Conservation (phyloP, 2,329 filamentous ascomycete species). For the Alternaria viburni region DNA sequence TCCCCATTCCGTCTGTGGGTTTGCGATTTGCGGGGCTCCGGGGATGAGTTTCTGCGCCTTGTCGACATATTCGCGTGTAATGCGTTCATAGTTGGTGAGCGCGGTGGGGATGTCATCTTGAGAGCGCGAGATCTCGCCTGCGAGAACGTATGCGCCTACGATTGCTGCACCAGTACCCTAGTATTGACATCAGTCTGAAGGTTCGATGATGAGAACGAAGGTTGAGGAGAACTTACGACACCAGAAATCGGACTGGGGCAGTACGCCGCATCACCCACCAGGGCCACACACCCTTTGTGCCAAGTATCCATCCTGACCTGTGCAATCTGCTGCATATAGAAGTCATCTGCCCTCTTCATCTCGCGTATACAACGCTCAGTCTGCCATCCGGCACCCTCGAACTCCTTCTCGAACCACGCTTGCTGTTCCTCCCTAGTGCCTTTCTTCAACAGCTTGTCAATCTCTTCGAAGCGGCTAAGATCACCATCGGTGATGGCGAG, state of each 20-base stretch:
- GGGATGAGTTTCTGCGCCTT: constrained; percentile 32
- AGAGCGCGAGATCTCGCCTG: constrained; percentile 41
- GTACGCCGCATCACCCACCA: constrained; percentile 51
- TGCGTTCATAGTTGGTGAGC: constrained; percentile 29
- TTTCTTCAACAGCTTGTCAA: constrained; percentile 19
- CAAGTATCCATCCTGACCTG: constrained; percentile 48
- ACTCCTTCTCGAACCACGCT: constrained; percentile 33
- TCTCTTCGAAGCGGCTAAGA: constrained; percentile 25
- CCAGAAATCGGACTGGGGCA: constrained; percentile 45
- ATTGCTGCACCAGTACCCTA: constrained; percentile 44
- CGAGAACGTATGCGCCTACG: constrained; percentile 49
- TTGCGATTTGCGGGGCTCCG: constrained; percentile 31
- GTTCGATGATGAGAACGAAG: no score
- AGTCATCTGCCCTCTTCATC: constrained; percentile 51
- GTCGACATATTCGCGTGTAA: constrained; percentile 27
- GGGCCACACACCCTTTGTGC: constrained; percentile 41
- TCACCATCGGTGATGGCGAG: constrained; percentile 24
- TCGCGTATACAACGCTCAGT: constrained; percentile 45
- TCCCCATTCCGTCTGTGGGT: constrained; percentile 35
- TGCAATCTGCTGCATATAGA: constrained; percentile 54
- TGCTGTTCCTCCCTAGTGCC: constrained; percentile 28
- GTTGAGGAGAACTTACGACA: constrained; percentile 17
- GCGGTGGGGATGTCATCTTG: constrained; percentile 28
- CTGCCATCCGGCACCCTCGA: constrained; percentile 49
- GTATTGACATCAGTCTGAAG: constrained; percentile 1